Evolutionary conservation across 2,329 filamentous ascomycete species (phyloP).

Genomic region (Cytospora mali): DNA sequence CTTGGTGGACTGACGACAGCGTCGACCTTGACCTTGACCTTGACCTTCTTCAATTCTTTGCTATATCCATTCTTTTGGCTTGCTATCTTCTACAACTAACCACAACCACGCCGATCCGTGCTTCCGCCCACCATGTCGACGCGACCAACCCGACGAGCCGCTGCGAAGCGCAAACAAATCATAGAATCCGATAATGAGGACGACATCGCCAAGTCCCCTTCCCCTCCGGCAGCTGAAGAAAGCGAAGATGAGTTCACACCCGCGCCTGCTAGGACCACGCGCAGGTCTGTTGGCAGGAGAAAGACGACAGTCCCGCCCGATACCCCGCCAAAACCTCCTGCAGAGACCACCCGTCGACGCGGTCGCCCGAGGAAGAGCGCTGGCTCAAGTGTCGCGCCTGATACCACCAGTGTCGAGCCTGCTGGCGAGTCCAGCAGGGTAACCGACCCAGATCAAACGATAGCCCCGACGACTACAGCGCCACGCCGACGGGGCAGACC

Average conservation of each 20-base stretch:
- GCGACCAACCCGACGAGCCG: conserved; percentile 49
- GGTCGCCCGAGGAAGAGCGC: conserved; percentile 48
- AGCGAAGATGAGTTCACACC: conserved; percentile 80
- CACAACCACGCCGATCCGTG: background rate
- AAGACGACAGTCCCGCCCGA: conserved; percentile 30
- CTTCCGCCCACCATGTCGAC: conserved; percentile 41
- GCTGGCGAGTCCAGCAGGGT: conserved; percentile 38
- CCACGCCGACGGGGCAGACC: conserved; percentile 23
- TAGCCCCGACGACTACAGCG: conserved; percentile 5
- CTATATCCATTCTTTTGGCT: conserved; percentile 1
- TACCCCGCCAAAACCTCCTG: conserved; percentile 23
- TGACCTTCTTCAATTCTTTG: background rate
- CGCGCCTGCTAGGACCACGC: conserved; percentile 58
- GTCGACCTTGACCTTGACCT: background rate
- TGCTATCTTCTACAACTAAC: conserved; percentile 8
- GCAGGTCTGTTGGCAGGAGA: conserved; percentile 40
- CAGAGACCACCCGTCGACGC: conserved; percentile 40
- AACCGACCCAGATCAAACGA: conserved; percentile 16
- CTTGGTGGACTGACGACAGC: background rate
- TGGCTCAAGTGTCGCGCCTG: conserved; percentile 35
- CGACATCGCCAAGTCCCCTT: conserved; percentile 58
- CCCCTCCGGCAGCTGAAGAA: conserved; percentile 53
- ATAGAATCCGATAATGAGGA: conserved; percentile 85
- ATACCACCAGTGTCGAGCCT: conserved; percentile 55
- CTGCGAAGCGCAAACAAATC: conserved; percentile 70